Evolutionary conservation across 768 basidiomycete species (phyloP).

Genomic region (Tubosaeta brunneosetosa): DNA sequence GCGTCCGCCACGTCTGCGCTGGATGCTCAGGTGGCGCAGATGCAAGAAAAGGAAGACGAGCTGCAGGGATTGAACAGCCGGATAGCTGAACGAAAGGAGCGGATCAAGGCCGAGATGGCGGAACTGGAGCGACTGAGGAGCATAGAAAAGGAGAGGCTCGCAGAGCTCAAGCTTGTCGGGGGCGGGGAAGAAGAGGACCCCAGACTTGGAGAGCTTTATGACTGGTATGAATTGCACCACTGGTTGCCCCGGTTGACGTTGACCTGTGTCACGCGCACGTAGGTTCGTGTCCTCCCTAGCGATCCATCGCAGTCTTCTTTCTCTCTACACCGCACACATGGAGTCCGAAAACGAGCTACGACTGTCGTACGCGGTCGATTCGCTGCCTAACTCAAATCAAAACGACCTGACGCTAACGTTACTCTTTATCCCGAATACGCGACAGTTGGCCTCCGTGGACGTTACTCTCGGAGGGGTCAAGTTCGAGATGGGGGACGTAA

Average conservation of each 20-base stretch:
- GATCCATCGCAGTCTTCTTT: constrained; percentile 58
- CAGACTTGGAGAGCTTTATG: constrained; percentile 58
- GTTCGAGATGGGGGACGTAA: constrained; percentile 52
- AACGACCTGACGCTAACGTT: constrained; percentile 48
- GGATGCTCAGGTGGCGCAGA: constrained; percentile 69
- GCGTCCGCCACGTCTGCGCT: constrained; percentile 69
- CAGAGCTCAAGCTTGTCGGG: constrained; percentile 50
- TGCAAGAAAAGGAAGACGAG: constrained; percentile 71
- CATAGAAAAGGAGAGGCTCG: constrained; percentile 63
- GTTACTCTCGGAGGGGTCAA: constrained; percentile 50
- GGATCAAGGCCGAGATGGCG: constrained; percentile 50
- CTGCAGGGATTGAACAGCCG: constrained; percentile 49
- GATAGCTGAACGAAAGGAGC: constrained; percentile 53
- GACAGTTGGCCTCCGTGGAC: constrained; percentile 57
- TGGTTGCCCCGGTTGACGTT: not conserved
- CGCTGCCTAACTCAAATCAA: constrained; percentile 19
- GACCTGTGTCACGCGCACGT: not conserved
- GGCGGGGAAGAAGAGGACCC: constrained; percentile 60
- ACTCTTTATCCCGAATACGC: constrained; percentile 67
- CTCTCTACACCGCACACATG: constrained; percentile 53
- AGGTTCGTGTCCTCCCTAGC: constrained; percentile 72
- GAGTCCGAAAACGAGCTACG: constrained; percentile 75
- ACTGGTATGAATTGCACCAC: constrained; percentile 48
- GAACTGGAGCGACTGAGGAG: constrained; percentile 57
- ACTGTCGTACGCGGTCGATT: constrained; percentile 55